These are phyloP conservation scores for Cairneyella variabilis DNA, from an alignment of 495 filamentous ascomycete species.

Conservation along the genomic window DNA sequence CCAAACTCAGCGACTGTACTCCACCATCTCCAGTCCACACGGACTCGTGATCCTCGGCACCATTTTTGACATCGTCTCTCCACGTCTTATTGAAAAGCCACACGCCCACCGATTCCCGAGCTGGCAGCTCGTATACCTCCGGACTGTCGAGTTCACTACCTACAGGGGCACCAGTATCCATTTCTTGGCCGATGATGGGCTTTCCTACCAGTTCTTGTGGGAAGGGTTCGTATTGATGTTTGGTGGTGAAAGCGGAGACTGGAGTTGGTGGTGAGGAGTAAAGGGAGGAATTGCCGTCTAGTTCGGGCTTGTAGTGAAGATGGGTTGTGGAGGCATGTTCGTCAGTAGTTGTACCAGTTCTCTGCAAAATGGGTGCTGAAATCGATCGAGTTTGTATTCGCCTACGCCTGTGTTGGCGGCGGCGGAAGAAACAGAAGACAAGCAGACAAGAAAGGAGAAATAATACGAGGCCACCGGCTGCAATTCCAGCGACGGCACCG, in stretches of 20 bases:
- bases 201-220: neutral
- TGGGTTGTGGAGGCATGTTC: no score
- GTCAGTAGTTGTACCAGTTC: no score
- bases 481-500: conserved; percentile 4
- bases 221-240: no score
- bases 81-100: neutral
- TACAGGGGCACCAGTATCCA: neutral
- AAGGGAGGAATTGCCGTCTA: neutral
- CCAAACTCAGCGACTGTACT: neutral
- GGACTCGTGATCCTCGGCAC: neutral
- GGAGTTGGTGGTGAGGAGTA: neutral
- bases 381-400: neutral
- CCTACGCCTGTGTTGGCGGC: neutral
- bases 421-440: neutral
- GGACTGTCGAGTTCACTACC: conserved; percentile 1
- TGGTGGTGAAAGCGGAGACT: neutral
- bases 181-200: neutral
- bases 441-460: neutral
- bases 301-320: neutral
- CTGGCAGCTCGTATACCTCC: conserved; percentile 4
- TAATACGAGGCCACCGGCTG: conserved; percentile 7
- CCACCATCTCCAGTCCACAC: neutral
- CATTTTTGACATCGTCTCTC: neutral
- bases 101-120: neutral
- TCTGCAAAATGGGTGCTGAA: neutral